Conservation (phyloP, 495 filamentous ascomycete species). For the Penicillium paxilli region DNA sequence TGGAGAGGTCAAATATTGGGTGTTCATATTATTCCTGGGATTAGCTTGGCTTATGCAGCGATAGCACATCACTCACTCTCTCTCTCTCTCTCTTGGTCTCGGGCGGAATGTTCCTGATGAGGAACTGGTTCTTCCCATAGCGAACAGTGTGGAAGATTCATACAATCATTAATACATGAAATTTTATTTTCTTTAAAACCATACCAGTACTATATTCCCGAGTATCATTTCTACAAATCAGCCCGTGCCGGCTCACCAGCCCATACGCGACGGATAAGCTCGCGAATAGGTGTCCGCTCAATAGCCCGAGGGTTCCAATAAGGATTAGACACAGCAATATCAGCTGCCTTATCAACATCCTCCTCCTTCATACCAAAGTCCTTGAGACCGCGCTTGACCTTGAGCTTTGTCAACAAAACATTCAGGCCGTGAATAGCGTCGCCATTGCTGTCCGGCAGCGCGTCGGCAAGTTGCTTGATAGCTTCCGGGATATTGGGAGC, state of each 20-base stretch:
- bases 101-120: no score
- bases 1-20: no score
- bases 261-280: slow-evolving; percentile 66
- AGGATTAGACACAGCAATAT: slow-evolving; percentile 63
- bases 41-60: no score
- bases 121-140: no score
- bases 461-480: slow-evolving; percentile 57
- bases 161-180: no score
- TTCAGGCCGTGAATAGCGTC: slow-evolving; percentile 64
- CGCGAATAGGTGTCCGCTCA: slow-evolving; percentile 56
- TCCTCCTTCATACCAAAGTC: slow-evolving; percentile 65
- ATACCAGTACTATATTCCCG: neutral
- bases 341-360: slow-evolving; percentile 64
- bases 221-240: slow-evolving; percentile 46
- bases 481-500: slow-evolving; percentile 60
- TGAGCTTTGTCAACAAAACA: slow-evolving; percentile 54
- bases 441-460: slow-evolving; percentile 58
- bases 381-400: slow-evolving; percentile 58
- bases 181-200: neutral
- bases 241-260: slow-evolving; percentile 64
- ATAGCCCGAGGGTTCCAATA: slow-evolving; percentile 66
- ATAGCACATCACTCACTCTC: no score
- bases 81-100: no score
- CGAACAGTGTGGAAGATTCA: no score
- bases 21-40: no score